Evolutionary conservation across 73 alveolate genomes (phyloP).

Genomic region (Paramecium pentaurelia): DNA sequence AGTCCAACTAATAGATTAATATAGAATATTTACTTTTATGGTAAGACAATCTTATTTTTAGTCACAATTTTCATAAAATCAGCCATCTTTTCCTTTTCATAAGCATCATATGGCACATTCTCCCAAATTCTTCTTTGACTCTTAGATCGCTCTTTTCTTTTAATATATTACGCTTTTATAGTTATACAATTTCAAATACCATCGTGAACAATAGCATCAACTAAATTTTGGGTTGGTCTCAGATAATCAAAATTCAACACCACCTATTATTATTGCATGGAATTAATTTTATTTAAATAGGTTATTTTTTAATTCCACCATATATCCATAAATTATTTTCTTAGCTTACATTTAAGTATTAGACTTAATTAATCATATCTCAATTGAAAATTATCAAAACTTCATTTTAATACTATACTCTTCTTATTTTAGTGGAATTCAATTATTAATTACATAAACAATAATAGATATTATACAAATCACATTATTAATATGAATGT

Average conservation of each 20-base stretch:
- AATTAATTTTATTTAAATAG: not conserved
- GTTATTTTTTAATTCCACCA: not conserved
- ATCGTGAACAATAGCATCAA: constrained; percentile 25
- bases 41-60: not conserved
- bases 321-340: not conserved
- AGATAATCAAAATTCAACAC: constrained; percentile 9
- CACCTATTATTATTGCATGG: constrained; percentile 1
- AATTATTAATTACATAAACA: not conserved
- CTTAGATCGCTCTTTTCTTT: constrained; percentile 17
- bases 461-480: not conserved
- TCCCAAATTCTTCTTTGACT: constrained; percentile 36
- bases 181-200: not conserved
- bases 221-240: not conserved
- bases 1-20: not conserved
- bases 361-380: not conserved
- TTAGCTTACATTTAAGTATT: not conserved
- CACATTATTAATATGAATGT: not conserved
- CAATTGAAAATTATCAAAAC: not conserved
- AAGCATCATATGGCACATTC: constrained; percentile 29
- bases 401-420: not conserved
- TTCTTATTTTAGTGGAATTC: not conserved
- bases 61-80: not conserved
- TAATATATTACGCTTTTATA: not conserved
- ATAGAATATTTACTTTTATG: not conserved
- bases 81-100: constrained; percentile 44